Base-by-base conservation (phyloP, 2,329 filamentous ascomycete species). In the Eutypa lata region DNA sequence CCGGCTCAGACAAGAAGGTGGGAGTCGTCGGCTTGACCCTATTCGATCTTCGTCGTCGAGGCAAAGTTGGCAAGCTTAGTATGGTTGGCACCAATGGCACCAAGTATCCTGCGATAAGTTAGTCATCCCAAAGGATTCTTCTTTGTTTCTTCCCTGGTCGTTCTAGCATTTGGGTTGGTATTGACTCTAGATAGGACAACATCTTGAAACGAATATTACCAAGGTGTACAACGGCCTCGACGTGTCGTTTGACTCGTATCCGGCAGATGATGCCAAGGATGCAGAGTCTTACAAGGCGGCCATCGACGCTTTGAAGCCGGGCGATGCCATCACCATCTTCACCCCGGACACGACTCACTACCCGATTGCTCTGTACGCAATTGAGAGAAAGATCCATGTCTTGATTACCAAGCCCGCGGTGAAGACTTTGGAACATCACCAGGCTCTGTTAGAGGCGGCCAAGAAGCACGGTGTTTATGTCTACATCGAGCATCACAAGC, bases 401-500 rank as follows among this genome's bases (percentile, higher is more conserved):
- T 82, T 97, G 65, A 86, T 97, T 75, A 97, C 92, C 63, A 97
- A 97, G 76, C 92, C 92, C 13, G 92, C 92, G 24, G 91, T 94
- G 57, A 93, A 96, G 76, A 82, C 84, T 5, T 84, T 97, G 3
- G 79, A 80, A 43, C 84, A 96, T 71, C 92, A 97, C 74, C 82
- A 89, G 58, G 74, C 84, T 33, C 84, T 97, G 16, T 78, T 96
- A 52, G 81, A 81, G 48, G 89, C 86, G 22, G 85, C 90, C 6
- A 79, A 81, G 58, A 85, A 89, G 67, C 76, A 89, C 70, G 85
- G 86, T 59, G 91, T 97, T 53, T 93, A 92, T 69, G 91, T 96
- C 59, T 96, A 90, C 76, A 80, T 97, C 64, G 92, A 97, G 79
- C 92, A 97, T 76, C 92, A 97, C 82, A 97, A 97, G 79, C 90